Base-by-base conservation (phyloP, 2,329 filamentous ascomycete species). In the Cladosporium sp. region DNA sequence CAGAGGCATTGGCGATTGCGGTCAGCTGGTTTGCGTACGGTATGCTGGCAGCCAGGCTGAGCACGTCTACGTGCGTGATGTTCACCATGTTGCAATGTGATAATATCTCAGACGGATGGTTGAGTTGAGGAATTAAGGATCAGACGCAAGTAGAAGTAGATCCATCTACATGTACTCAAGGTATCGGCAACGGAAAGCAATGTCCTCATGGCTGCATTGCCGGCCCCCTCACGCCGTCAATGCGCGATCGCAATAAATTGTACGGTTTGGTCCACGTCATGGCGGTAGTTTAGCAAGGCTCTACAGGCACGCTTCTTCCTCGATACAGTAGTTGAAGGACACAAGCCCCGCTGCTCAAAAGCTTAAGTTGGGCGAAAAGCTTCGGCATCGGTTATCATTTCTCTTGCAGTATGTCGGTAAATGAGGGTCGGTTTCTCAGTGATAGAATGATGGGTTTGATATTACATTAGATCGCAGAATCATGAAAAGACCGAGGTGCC, bases 1-100 rank as follows among this genome's bases (percentile, higher is more conserved):
- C 60, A 9, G 62, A 62, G n/a, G 55, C 53, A 52, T 61, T 63
- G 43, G 61, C 55, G 25, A 64, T 57, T 18, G 54, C 53, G 22
- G 57, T 50, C 8, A 67, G 53, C 40, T 62, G 52, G 19, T 57
- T 51, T 11, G 62, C 61, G 49, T 66, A 65, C 4, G 59, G 58
- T 15, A 65, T 58, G 55, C 62, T 66, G 7, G 59, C 56, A 15
- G 64, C 64, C 43, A 67, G 50, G 27, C 51, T 54, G 41, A 66
- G 49, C 38, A 66, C 50, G 45, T 66, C 62, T 19, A 67, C 64
- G 41, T 57, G 48, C 3, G 62, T 67, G 40, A 67, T 61, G 54
- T 64, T 66, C 41, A 66, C 62, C 65, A 67, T 66, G 22, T 27
- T 57, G 11, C 19, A 12, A 13, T 45, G 32, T 33, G 13, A 27